phyloP scores from a whole-genome alignment of 2,329 filamentous ascomycete species.

The Grosmannia penicillata region DNA sequence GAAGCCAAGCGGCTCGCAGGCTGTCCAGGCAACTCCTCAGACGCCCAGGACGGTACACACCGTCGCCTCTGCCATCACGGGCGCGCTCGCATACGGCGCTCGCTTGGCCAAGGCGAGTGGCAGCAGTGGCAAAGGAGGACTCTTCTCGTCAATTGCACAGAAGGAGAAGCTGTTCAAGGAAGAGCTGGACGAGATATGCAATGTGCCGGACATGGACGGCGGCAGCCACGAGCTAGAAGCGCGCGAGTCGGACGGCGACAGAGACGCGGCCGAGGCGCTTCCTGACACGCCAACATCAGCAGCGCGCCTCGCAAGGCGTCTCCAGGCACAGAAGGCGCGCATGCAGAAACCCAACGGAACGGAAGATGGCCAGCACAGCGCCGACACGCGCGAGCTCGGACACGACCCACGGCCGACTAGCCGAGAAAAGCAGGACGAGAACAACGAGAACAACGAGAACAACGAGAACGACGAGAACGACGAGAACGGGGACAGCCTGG shows the following conservation, averaged over 20 bases:
- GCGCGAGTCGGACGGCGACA: no score
- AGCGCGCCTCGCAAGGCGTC: no score
- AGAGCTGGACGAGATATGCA: constrained; percentile 9
- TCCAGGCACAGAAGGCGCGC: no score
- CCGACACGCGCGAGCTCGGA: no score
- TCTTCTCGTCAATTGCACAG: no score
- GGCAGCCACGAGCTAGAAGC: no score
- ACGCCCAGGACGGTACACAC: constrained; percentile 10
- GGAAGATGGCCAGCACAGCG: no score
- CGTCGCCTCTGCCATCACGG: constrained; percentile 10
- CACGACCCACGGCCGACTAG: neutral
- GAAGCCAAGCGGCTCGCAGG: neutral
- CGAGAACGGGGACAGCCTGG: neutral
- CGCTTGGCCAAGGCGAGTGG: no score
- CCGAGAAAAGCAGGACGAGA: neutral
- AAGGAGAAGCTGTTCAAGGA: neutral
- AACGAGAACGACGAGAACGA: neutral
- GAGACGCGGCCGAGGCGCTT: no score
- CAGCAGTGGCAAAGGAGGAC: neutral
- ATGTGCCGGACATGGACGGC: constrained; percentile 13
- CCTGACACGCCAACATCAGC: no score
- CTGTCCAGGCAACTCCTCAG: constrained; percentile 7
- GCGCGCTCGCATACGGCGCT: constrained; percentile 5
- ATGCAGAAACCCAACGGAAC: no score
- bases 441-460: neutral